phyloP scores from a whole-genome alignment of 1,284 basidiomycete genomes.

The Sanghuangporus sanghuang region DNA sequence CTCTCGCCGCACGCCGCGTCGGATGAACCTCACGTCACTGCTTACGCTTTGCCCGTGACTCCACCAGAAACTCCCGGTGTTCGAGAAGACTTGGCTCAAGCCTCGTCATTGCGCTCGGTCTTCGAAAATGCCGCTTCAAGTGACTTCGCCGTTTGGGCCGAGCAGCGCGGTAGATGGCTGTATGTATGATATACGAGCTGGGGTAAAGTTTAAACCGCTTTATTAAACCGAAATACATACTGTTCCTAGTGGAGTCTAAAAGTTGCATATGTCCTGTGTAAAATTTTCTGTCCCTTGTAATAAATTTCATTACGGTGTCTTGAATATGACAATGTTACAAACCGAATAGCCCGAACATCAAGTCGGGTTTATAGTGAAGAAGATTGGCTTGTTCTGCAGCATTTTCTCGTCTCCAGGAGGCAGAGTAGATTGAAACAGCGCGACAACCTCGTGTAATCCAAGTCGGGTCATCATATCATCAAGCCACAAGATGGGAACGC shows the following conservation, averaged over 20 bases:
- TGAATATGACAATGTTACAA: background rate
- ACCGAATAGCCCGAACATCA: too few relatives aligned
- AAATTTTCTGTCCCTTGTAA: too few relatives aligned
- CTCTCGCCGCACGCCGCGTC: conserved; percentile 58
- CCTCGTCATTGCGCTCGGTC: conserved; percentile 34
- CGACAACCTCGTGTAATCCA: too few relatives aligned
- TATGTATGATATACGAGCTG: conserved; percentile 41
- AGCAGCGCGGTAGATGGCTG: conserved; percentile 54
- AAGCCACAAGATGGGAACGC: too few relatives aligned
- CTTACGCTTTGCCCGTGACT: conserved; percentile 23
- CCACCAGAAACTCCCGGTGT: conserved; percentile 33
- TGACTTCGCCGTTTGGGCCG: conserved; percentile 55
- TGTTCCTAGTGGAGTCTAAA: too few relatives aligned
- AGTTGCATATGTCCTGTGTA: too few relatives aligned
- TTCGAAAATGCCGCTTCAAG: conserved; percentile 43
- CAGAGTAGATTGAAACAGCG: background rate
- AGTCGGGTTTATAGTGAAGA: too few relatives aligned
- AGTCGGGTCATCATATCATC: too few relatives aligned
- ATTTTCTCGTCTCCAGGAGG: background rate
- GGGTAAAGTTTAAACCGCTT: background rate
- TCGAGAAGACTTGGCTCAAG: conserved; percentile 19
- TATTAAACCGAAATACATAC: too few relatives aligned
- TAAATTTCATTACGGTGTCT: too few relatives aligned
- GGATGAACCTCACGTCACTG: conserved; percentile 27
- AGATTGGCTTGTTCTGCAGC: too few relatives aligned